Conservation (phyloP, 2,329 filamentous ascomycete species). For the Myriosclerotinia curreyana region DNA sequence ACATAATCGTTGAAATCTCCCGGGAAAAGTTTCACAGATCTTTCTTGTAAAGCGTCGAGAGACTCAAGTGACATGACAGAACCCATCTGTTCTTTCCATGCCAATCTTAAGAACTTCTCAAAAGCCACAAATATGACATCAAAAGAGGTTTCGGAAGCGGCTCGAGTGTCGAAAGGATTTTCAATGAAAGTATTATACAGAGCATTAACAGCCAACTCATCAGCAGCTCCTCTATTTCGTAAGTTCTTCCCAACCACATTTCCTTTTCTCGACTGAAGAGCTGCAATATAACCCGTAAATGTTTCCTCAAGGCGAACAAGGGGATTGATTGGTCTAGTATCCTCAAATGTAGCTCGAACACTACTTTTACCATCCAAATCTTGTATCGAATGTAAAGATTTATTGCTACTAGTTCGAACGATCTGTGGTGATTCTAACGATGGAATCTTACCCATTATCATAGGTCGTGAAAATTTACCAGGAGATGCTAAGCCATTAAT, state of each 20-base stretch:
- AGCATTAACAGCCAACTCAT: conserved; percentile 81
- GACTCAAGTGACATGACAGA: conserved; percentile 71
- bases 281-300: conserved; percentile 77
- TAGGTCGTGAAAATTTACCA: conserved; percentile 36
- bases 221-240: conserved; percentile 64
- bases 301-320: conserved; percentile 77
- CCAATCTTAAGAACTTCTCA: conserved; percentile 85
- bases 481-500: conserved; percentile 28
- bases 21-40: conserved; percentile 62
- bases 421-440: conserved; percentile 40
- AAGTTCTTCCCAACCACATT: conserved; percentile 78
- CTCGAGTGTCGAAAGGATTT: conserved; percentile 73
- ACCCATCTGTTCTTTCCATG: conserved; percentile 86
- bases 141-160: conserved; percentile 70
- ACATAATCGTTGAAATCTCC: conserved; percentile 72
- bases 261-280: conserved; percentile 79
- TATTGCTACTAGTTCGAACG: conserved; percentile 35
- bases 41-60: conserved; percentile 70
- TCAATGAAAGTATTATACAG: conserved; percentile 87
- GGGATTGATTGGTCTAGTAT: conserved; percentile 59
- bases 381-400: conserved; percentile 34
- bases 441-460: conserved; percentile 45
- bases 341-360: conserved; percentile 46
- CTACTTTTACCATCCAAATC: conserved; percentile 36
- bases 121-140: conserved; percentile 89